Evolutionary conservation across 1,284 basidiomycete genomes (phyloP), one percentile per base, ranked within the genome.

Genomic region (Volvariella surrecta): DNA sequence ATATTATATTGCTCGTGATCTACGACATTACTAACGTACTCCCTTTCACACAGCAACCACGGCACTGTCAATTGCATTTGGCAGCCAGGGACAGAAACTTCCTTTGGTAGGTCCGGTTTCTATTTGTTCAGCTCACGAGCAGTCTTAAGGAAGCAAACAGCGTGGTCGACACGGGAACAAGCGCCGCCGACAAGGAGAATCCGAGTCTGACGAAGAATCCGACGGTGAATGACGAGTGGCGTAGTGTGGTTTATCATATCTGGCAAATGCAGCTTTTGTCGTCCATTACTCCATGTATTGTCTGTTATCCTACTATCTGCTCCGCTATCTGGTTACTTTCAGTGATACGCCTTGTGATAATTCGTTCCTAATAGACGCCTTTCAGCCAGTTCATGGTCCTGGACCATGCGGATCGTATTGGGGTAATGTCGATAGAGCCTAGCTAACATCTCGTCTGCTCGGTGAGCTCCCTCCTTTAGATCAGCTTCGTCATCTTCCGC

Each of bases 11-110:
- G 19, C 20, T 15, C 22, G 1, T 13, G 43, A 45, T 22, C 40
- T 16, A 43, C 32, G 32, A 35, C 17, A 39, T 35, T 16, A 4
- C 34, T 35, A 15, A 16, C 46, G 45, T 48, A 50, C 46, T 44
- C 41, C 47, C n/a, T n/a, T n/a, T n/a, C n/a, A n/a, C 48, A 46
- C 56, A 82, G 89, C 90, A 57, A 91, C 89, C 10, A 93, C 91
- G 30, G 82, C 88, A 11, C 72, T 94, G 24, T 93, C 91, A 18
- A 88, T 90, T 48, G 83, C 86, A n/a, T 85, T 95, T 57, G 89
- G 89, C 15, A 84, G 83, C 54, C 91, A 95, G 68, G 89, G 89
- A 24, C 85, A 93, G 62, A 90, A 93, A 59, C 71, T 95, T 42
- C 89, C 92, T 20, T 70, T 89, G 69, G 86, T 88, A 60, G 62